Evolutionary conservation across 2,329 filamentous ascomycete genomes (phyloP).

Genomic region (Colletotrichum lentis): DNA sequence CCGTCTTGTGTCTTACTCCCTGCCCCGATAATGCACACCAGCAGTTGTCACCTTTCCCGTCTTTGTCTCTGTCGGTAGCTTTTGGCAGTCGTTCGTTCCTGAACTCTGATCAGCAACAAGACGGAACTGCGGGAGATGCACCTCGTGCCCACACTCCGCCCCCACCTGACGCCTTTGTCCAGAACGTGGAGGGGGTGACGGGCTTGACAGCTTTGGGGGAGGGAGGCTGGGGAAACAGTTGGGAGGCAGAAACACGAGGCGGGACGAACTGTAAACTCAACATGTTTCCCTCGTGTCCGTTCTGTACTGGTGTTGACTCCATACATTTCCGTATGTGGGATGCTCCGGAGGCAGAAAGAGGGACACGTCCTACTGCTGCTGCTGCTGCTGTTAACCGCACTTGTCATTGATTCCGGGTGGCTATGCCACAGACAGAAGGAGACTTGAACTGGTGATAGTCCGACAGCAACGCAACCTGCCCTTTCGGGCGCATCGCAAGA

Average conservation of each 20-base stretch:
- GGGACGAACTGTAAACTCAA: background rate
- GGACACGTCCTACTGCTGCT: background rate
- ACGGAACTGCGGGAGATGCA: conserved; percentile 23
- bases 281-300: background rate
- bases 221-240: conserved; percentile 2
- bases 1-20: background rate
- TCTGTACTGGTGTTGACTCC: background rate
- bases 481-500: background rate
- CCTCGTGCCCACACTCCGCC: conserved; percentile 16
- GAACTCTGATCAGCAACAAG: background rate
- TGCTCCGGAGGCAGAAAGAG: background rate
- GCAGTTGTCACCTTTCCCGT: background rate
- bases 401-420: conserved; percentile 3
- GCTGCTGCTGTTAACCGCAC: background rate
- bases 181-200: conserved; percentile 15
- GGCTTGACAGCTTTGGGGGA: conserved; percentile 11
- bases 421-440: background rate
- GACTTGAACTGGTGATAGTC: background rate
- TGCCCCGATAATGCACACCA: background rate
- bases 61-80: background rate
- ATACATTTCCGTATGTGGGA: background rate
- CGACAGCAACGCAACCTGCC: background rate
- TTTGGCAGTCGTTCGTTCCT: background rate
- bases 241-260: conserved; percentile 3
- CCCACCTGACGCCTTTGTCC: conserved; percentile 21